These are phyloP conservation scores for Ogataea methanolica DNA, from an alignment of 805 yeast genomes.

Conservation along the genomic window DNA sequence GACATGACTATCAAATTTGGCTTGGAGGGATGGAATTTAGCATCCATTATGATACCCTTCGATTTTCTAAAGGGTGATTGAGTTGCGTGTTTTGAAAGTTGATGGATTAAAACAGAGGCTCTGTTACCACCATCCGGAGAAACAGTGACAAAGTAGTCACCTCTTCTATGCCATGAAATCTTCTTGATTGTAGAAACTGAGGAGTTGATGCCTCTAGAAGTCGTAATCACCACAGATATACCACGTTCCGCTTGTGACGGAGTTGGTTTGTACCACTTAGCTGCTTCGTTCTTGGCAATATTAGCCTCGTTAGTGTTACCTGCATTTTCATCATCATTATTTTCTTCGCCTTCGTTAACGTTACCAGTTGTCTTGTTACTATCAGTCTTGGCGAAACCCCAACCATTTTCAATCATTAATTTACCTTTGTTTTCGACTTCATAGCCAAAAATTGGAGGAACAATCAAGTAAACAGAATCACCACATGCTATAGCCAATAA, in stretches of 20 bases:
- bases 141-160: conserved; percentile 95
- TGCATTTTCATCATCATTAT: conserved; percentile 32
- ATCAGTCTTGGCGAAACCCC: conserved; percentile 64
- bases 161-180: conserved; percentile 93
- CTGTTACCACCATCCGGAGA: conserved; percentile 84
- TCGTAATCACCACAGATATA: conserved; percentile 65
- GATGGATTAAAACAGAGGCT: conserved; percentile 88
- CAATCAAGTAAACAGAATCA: conserved; percentile 68
- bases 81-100: conserved; percentile 86
- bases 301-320: conserved; percentile 18
- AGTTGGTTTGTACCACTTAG: conserved; percentile 82
- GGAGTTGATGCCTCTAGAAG: conserved; percentile 31
- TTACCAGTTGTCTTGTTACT: conserved; percentile 26
- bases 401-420: conserved; percentile 80
- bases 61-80: conserved; percentile 94
- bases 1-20: conserved; percentile 93
- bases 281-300: conserved; percentile 43
- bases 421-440: conserved; percentile 80
- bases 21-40: conserved; percentile 93
- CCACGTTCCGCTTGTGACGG: conserved; percentile 57
- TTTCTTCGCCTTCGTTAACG: conserved; percentile 37
- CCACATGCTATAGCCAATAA: conserved; percentile 82
- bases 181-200: conserved; percentile 66
- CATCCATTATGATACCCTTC: conserved; percentile 92
- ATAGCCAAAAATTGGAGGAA: conserved; percentile 89